Conservation (phyloP, 768 basidiomycete species). For the Mycena crocata region DNA sequence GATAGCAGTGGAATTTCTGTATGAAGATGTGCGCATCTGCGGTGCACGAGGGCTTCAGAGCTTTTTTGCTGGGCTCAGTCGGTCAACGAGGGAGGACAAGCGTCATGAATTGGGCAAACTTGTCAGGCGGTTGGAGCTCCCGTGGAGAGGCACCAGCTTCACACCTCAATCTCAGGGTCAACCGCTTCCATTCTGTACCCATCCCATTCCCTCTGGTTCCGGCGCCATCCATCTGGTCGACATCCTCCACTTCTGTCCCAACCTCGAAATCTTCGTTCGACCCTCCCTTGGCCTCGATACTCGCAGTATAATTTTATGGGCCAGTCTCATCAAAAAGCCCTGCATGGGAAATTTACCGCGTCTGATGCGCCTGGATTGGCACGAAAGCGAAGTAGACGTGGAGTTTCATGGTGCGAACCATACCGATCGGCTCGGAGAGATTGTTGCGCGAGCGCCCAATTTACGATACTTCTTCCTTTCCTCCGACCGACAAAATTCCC, state of each 20-base stretch:
- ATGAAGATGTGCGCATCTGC: conserved; percentile 23
- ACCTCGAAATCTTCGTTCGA: conserved; percentile 35
- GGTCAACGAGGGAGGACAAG: conserved; percentile 18
- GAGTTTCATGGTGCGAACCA: conserved; percentile 19
- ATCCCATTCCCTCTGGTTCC: conserved; percentile 5
- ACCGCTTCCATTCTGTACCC: background rate
- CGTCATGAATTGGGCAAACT: conserved; percentile 4
- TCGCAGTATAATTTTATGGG: conserved; percentile 22
- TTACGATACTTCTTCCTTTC: conserved; percentile 27
- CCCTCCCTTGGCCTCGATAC: conserved; percentile 23
- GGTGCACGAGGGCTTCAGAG: conserved; percentile 16
- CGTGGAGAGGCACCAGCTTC: background rate
- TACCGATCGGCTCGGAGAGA: conserved; percentile 16
- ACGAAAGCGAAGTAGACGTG: conserved; percentile 26
- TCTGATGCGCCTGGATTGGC: conserved; percentile 29
- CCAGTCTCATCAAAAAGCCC: conserved; percentile 4
- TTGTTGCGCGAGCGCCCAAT: conserved; percentile 17
- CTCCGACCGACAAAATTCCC: conserved; percentile 18
- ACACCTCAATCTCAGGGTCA: background rate
- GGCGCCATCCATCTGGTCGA: conserved; percentile 1
- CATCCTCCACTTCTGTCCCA: conserved; percentile 17
- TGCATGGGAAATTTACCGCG: background rate
- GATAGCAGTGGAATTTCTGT: conserved; percentile 19
- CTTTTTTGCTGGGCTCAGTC: conserved; percentile 9
- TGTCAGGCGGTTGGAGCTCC: conserved; percentile 24